Percentiles rank a stretch among this genome's conserved stretches.
phyloP scores from a whole-genome alignment of 129 eudicot genomes.

The Scalesia atractyloides region DNA sequence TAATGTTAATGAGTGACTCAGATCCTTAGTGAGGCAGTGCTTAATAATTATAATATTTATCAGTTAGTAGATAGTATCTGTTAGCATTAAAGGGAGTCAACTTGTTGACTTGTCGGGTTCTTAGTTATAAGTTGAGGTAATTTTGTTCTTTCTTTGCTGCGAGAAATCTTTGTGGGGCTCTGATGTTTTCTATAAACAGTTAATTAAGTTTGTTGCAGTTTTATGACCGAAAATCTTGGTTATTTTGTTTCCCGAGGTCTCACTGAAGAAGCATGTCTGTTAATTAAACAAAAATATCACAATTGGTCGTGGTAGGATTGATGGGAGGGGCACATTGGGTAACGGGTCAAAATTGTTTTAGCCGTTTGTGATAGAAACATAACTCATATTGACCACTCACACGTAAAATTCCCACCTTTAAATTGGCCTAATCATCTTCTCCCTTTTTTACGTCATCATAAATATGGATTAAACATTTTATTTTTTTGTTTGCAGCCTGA shows the following conservation, averaged over 20 bases:
- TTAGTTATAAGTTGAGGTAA: too few species aligned
- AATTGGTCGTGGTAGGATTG: neutral
- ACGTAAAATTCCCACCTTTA: too few species aligned
- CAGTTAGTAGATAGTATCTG: too few species aligned
- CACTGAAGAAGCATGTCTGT: neutral
- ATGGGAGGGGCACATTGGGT: neutral
- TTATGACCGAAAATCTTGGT: neutral
- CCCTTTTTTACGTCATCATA: conserved; percentile 1
- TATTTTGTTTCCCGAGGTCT: neutral
- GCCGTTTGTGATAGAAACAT: neutral
- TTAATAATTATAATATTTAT: too few species aligned
- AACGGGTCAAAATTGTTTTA: neutral
- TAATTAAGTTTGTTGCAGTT: neutral
- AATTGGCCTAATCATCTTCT: neutral
- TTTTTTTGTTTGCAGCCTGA: conserved; percentile 90
- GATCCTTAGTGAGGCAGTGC: too few species aligned
- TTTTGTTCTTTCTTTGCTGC: too few species aligned
- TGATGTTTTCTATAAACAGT: too few species aligned
- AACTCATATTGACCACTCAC: too few species aligned
- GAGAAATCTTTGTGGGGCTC: too few species aligned
- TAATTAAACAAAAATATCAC: neutral
- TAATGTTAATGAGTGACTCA: too few species aligned
- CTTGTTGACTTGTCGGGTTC: too few species aligned
- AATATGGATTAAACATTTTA: neutral
- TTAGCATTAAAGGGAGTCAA: too few species aligned